Evolutionary conservation across 495 filamentous ascomycete species (phyloP), one percentile per base, ranked within the genome.

Genomic region (Podospora fimiseda): DNA sequence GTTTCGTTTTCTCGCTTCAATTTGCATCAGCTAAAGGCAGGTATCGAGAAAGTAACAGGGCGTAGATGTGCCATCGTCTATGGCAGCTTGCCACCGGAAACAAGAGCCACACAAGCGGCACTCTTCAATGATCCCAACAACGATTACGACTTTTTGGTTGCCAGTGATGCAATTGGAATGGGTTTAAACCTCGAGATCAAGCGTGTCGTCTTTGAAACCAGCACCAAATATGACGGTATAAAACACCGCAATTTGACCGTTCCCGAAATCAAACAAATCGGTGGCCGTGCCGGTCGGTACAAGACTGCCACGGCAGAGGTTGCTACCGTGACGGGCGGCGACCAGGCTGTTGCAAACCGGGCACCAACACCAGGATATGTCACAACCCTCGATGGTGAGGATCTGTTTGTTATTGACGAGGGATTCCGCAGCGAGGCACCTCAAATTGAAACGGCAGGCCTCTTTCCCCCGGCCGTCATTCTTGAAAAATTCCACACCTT

Each of bases 111-210:
- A 61, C 93, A 99, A 70, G 93, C 93, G 6, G 78, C 76, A 20
- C 77, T 96, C 2, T 98, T 98, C 75, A 98, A 98, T 60, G 88
- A 96, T 57, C 89, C 87, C 0, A 71, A 93, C 62, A 97, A 88
- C 67, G 91, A 95, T 36, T 99, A 96, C 65, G 90, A 99, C 59
- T 90, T 85, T 56, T 74, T 99, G 3, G 89, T 92, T 21, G 93
- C 93, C 14, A 96, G 90, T 59, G 93, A 99, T 66, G 93, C 93
- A 19, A 89, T 99, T 57, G 93, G 93, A 19, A 99, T 99, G 93
- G 93, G 93, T 1, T 70, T 99, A 24, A 99, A 99, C 67, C 63
- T 99, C 72, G 90, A 88, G 63, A 86, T 93, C 70, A 94, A 89
- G 60, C 87, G 93, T 33, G 74, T 99, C 54, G 80, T 99, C 50